phyloP scores from a whole-genome alignment of 208 protist genomes.

The Trypanosoma brucei region DNA sequence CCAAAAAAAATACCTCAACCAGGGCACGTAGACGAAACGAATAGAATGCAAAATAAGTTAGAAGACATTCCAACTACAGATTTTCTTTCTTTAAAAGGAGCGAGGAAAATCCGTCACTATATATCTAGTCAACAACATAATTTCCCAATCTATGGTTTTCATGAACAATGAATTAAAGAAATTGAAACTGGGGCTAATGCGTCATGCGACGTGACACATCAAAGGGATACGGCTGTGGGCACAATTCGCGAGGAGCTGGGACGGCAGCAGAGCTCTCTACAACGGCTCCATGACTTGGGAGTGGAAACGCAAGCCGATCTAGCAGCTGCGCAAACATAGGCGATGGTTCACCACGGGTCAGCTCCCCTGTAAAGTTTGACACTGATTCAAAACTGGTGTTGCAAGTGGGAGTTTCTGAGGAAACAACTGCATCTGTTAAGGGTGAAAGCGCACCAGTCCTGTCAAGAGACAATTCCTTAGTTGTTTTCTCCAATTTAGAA shows the following conservation, averaged over 20 bases:
- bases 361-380: neutral
- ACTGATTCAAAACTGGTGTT: neutral
- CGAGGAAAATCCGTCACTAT: no score
- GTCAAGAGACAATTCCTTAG: no score
- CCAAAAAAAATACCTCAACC: no score
- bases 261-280: neutral
- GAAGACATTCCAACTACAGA: neutral
- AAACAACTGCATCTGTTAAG: no score
- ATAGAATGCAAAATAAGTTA: neutral
- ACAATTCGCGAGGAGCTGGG: neutral
- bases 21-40: no score
- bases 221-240: neutral
- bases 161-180: neutral
- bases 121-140: no score
- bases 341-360: conserved; percentile 3
- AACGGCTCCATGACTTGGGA: neutral
- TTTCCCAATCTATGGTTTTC: neutral
- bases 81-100: neutral
- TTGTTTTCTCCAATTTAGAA: no score
- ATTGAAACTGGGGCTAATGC: neutral
- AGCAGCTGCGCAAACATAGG: conserved; percentile 18
- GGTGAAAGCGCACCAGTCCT: no score
- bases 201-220: neutral
- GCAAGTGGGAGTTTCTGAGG: no score
- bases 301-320: conserved; percentile 12